phyloP scores from a whole-genome alignment of 257 asterid genomes.

The Eucommia ulmoides region DNA sequence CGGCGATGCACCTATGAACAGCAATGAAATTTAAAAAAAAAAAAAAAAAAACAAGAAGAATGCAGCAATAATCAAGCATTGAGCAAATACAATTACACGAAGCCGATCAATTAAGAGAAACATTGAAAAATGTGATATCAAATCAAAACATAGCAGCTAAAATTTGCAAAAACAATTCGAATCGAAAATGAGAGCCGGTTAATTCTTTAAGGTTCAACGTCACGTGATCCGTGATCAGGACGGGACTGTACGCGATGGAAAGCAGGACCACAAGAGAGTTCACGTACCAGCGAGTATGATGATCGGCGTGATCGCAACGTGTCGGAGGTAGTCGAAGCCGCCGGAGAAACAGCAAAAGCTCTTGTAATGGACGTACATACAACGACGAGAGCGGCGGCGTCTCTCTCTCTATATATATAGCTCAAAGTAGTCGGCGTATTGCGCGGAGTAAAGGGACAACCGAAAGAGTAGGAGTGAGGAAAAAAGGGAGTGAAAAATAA shows the following conservation, averaged over 20 bases:
- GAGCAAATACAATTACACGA: background rate
- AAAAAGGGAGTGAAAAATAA: too few species aligned
- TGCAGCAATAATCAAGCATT: background rate
- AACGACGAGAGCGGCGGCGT: too few species aligned
- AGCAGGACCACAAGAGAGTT: background rate
- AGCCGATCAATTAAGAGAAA: too few species aligned
- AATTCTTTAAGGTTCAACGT: constrained; percentile 18
- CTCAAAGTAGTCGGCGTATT: too few species aligned
- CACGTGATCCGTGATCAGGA: constrained; percentile 32
- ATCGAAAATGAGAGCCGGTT: background rate
- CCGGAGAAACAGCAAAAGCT: constrained; percentile 5
- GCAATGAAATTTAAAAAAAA: background rate
- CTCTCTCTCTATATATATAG: too few species aligned
- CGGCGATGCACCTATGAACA: too few species aligned
- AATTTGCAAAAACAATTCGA: background rate
- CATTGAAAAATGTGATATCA: background rate
- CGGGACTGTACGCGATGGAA: background rate
- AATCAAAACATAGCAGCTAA: background rate
- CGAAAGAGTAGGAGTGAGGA: too few species aligned
- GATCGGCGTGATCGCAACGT: constrained; percentile 21
- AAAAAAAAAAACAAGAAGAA: background rate
- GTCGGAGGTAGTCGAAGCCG: constrained; percentile 10
- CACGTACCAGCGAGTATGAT: constrained; percentile 15
- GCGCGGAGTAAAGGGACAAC: too few species aligned
- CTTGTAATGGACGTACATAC: too few species aligned